These are phyloP conservation scores for Pichia exigua DNA, from an alignment of 805 yeast species.

Conservation along the genomic window DNA sequence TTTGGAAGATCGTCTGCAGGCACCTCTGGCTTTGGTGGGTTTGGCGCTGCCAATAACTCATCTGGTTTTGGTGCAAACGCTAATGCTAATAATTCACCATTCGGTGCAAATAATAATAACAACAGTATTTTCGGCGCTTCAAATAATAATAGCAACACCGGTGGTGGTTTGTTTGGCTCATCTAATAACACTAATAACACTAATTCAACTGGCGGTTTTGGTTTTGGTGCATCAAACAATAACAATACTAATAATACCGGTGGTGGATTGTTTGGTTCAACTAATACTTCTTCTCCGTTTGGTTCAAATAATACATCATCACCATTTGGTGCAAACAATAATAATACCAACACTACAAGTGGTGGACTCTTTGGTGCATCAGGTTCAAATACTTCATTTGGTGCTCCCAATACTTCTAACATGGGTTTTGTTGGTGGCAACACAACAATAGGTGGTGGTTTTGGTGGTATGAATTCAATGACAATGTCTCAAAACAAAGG, in stretches of 20 bases:
- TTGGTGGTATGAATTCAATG: conserved; percentile 23
- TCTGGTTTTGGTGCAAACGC: conserved; percentile 9
- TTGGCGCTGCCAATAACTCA: conserved; percentile 7
- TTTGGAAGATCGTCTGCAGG: conserved; percentile 38
- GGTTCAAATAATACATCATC: conserved; percentile 19
- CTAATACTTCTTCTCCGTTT: conserved; percentile 11
- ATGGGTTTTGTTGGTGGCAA: conserved; percentile 13
- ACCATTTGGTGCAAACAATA: conserved; percentile 34
- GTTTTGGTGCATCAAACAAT: conserved; percentile 18
- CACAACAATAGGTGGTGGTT: conserved; percentile 18
- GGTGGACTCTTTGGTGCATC: conserved; percentile 12
- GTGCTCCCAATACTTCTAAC: background rate
- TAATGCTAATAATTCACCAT: conserved; percentile 6
- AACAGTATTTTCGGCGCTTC: conserved; percentile 22
- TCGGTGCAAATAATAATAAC: conserved; percentile 14
- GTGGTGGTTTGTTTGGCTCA: conserved; percentile 18
- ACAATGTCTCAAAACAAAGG: conserved; percentile 44
- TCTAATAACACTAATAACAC: conserved; percentile 19
- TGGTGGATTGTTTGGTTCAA: conserved; percentile 26
- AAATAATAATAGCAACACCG: conserved; percentile 18
- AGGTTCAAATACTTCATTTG: conserved; percentile 1
- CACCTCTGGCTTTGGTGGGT: conserved; percentile 46
- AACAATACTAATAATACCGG: conserved; percentile 20
- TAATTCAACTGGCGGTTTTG: conserved; percentile 14
- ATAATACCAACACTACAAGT: conserved; percentile 10